A percentile compares a stretch with the other conserved stretches of the same genome.
Evolutionary conservation across 768 basidiomycete genomes (phyloP).

Genomic region (Cyathus striatus): DNA sequence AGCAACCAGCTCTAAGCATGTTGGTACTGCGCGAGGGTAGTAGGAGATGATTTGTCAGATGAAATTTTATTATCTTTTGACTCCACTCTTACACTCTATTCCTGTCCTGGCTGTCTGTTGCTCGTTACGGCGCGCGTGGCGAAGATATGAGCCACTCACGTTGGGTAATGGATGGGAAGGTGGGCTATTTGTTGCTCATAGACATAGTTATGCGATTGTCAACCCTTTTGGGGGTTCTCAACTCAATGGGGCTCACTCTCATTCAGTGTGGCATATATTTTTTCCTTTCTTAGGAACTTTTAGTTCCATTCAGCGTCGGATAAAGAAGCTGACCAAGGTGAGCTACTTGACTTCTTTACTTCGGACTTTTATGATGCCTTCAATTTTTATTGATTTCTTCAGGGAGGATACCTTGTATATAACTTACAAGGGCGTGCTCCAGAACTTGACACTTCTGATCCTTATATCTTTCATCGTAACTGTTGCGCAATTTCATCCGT

Average conservation of each 20-base stretch:
- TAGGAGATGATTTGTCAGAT: slow-evolving; percentile 39
- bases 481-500: neutral
- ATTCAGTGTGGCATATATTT: slow-evolving; percentile 57
- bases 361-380: slow-evolving; percentile 47
- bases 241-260: slow-evolving; percentile 95
- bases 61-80: slow-evolving; percentile 13
- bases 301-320: slow-evolving; percentile 27
- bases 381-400: slow-evolving; percentile 78
- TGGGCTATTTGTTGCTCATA: slow-evolving; percentile 71
- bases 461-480: too few relatives aligned
- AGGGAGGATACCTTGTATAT: slow-evolving; percentile 67
- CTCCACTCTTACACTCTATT: slow-evolving; percentile 51
- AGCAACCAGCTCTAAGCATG: slow-evolving; percentile 72
- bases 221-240: slow-evolving; percentile 43
- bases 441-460: slow-evolving; percentile 63
- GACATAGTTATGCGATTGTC: slow-evolving; percentile 85
- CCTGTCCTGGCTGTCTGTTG: slow-evolving; percentile 67
- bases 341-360: slow-evolving; percentile 9
- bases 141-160: slow-evolving; percentile 74
- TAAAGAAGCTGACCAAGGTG: slow-evolving; percentile 7
- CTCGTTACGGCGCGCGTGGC: slow-evolving; percentile 39
- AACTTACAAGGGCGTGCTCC: slow-evolving; percentile 59
- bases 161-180: slow-evolving; percentile 29
- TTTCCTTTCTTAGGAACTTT: slow-evolving; percentile 48
- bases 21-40: slow-evolving; percentile 51